Percentiles rank a stretch among this genome's conserved stretches.
Evolutionary conservation across 306 rosid genomes (phyloP).

Genomic region (Senna tora): DNA sequence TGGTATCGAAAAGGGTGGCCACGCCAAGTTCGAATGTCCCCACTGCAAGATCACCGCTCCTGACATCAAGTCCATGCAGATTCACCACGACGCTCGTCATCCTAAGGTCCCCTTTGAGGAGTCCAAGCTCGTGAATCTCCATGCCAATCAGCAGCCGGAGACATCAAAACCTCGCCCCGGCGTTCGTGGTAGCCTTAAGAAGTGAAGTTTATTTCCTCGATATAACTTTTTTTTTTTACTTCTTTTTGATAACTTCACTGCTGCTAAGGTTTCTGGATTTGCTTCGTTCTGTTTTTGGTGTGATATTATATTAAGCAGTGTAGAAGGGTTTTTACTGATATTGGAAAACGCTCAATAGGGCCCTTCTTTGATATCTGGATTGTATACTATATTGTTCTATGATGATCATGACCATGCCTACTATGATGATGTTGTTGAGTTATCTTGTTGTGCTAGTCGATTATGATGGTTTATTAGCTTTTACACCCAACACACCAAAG

Average conservation of each 20-base stretch:
- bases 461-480: not conserved
- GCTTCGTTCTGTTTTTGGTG: not conserved
- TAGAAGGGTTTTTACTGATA: slow-evolving; percentile 40
- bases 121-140: slow-evolving; percentile 60
- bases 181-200: slow-evolving; percentile 85
- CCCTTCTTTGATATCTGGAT: slow-evolving; percentile 37
- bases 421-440: slow-evolving; percentile 2
- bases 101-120: slow-evolving; percentile 87
- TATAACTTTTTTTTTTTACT: slow-evolving; percentile 13
- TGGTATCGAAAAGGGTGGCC: slow-evolving; percentile 82
- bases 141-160: slow-evolving; percentile 23
- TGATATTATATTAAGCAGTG: slow-evolving; percentile 27
- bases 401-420: slow-evolving; percentile 14
- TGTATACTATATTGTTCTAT: slow-evolving; percentile 35
- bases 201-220: slow-evolving; percentile 40
- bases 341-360: not conserved
- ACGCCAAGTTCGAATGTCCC: slow-evolving; percentile 96
- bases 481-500: too few species aligned
- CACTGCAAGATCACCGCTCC: slow-evolving; percentile 91
- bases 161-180: slow-evolving; percentile 75
- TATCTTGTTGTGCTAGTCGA: not conserved
- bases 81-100: slow-evolving; percentile 90
- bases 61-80: slow-evolving; percentile 90
- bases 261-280: slow-evolving; percentile 20
- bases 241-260: not conserved